A percentile compares a stretch with the other conserved stretches of the same genome.
phyloP scores from a whole-genome alignment of 345 rosid genomes.

The Cardamine occulta region DNA sequence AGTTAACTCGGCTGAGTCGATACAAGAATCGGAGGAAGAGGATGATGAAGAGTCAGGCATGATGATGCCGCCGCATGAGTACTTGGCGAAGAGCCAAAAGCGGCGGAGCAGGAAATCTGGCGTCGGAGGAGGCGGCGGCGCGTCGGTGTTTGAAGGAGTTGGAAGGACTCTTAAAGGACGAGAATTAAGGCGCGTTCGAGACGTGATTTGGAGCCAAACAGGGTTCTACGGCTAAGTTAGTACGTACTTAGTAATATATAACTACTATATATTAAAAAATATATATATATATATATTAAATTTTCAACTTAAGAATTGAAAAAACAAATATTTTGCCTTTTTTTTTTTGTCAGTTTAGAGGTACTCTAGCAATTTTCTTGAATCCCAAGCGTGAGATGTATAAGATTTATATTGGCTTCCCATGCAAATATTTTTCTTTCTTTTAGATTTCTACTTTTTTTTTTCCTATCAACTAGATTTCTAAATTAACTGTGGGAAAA shows the following conservation, averaged over 20 bases:
- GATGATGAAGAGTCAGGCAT: conserved; percentile 63
- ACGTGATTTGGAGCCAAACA: conserved; percentile 94
- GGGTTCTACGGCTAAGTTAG: conserved; percentile 64
- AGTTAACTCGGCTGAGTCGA: conserved; percentile 78
- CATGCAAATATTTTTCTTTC: conserved; percentile 28
- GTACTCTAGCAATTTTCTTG: conserved; percentile 34
- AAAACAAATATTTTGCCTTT: background rate
- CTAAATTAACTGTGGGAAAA: conserved; percentile 1
- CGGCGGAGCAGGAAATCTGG: conserved; percentile 54
- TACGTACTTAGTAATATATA: background rate
- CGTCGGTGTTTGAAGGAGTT: conserved; percentile 85
- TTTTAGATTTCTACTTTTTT: background rate
- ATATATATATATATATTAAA: too few relatives aligned
- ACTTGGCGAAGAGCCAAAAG: conserved; percentile 68
- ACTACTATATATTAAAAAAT: background rate
- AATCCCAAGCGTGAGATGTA: conserved; percentile 42
- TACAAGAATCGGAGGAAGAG: conserved; percentile 74
- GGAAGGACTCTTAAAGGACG: conserved; percentile 95
- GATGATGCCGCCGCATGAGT: conserved; percentile 96
- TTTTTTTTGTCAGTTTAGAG: conserved; percentile 33
- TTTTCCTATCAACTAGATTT: background rate
- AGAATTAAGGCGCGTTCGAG: conserved; percentile 89
- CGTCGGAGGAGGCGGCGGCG: conserved; percentile 50
- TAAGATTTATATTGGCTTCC: conserved; percentile 32
- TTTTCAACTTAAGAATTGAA: background rate